phyloP scores from a whole-genome alignment of 805 yeast species.

The Teunomyces funiuensis region DNA sequence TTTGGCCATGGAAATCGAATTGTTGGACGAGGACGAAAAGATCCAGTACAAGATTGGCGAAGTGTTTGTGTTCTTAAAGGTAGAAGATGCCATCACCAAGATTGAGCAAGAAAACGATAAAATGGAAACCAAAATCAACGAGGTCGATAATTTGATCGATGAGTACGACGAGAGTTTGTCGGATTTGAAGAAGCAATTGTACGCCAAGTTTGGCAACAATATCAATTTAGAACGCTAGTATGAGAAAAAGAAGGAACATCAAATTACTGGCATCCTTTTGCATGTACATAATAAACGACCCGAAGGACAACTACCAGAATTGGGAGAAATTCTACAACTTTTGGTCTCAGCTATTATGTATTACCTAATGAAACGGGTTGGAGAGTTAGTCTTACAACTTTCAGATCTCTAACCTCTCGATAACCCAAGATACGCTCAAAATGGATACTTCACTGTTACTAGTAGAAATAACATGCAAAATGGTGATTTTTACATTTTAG shows the following conservation, averaged over 20 bases:
- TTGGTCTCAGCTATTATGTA: no score
- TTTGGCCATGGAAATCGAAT: constrained; percentile 78
- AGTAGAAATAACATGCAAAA: background rate
- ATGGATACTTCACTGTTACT: no score
- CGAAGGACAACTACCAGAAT: no score
- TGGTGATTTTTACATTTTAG: background rate
- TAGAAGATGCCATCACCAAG: constrained; percentile 62
- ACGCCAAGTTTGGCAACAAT: constrained; percentile 85
- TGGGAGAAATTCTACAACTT: no score
- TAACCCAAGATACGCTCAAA: no score
- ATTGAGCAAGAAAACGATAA: constrained; percentile 61
- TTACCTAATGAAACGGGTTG: no score
- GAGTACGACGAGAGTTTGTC: constrained; percentile 54
- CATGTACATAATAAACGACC: background rate
- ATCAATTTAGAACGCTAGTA: constrained; percentile 75
- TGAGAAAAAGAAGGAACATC: background rate
- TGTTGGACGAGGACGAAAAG: constrained; percentile 71
- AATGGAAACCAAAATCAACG: constrained; percentile 50
- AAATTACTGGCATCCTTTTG: background rate
- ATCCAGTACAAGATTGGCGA: constrained; percentile 83
- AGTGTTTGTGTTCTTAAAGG: constrained; percentile 67
- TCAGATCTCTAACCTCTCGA: no score
- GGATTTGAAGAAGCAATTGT: constrained; percentile 68
- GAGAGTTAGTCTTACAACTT: no score
- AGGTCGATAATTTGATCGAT: constrained; percentile 47